Conservation (phyloP, 2,329 filamentous ascomycete species). For the Madurella fahalii region DNA sequence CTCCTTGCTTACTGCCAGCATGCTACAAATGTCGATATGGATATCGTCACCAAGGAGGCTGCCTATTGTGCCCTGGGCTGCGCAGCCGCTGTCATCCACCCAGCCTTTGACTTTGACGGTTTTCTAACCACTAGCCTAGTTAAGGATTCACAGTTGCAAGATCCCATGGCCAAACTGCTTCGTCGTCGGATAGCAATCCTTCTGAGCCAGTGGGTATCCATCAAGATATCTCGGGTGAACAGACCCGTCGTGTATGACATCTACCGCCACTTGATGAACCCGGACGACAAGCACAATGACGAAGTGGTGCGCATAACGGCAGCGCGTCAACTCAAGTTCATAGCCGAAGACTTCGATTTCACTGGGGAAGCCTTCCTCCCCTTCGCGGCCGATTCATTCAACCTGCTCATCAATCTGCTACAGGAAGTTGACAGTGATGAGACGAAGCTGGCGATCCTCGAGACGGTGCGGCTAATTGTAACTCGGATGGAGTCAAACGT, state of each 20-base stretch:
- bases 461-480: conserved; percentile 78
- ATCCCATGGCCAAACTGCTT: conserved; percentile 69
- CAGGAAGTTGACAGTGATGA: conserved; percentile 77
- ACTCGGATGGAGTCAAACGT: conserved; percentile 74
- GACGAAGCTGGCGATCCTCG: conserved; percentile 84
- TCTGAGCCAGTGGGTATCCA: conserved; percentile 81
- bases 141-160: conserved; percentile 66
- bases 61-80: conserved; percentile 91
- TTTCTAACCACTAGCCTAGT: conserved; percentile 74
- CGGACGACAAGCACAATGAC: conserved; percentile 75
- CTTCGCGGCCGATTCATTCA: conserved; percentile 69
- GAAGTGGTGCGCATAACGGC: conserved; percentile 89
- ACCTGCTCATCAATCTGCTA: conserved; percentile 71
- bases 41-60: conserved; percentile 85
- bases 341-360: conserved; percentile 84
- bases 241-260: conserved; percentile 79
- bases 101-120: conserved; percentile 75
- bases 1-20: conserved; percentile 78
- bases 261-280: conserved; percentile 79
- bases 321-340: conserved; percentile 73
- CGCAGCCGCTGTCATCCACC: conserved; percentile 69
- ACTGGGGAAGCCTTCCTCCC: conserved; percentile 68
- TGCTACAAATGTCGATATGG: conserved; percentile 60
- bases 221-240: conserved; percentile 66
- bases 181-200: conserved; percentile 84